phyloP scores from a whole-genome alignment of 2,329 filamentous ascomycete genomes.

The Fusarium chuoi region DNA sequence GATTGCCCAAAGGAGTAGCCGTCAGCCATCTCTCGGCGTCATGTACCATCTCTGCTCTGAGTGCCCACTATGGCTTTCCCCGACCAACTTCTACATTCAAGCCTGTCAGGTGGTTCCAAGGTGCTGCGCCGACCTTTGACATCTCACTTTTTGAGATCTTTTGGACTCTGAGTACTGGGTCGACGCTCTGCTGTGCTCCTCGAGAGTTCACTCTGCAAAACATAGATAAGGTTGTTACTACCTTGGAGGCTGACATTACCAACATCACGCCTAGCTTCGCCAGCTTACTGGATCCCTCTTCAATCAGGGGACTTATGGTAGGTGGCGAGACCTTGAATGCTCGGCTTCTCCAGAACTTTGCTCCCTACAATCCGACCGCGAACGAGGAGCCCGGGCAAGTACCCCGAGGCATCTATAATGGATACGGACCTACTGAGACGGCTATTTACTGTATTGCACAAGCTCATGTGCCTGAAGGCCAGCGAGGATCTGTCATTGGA shows the following conservation, averaged over 20 bases:
- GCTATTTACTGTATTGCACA: conserved; percentile 25
- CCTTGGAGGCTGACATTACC: conserved; percentile 10
- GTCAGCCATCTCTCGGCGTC: conserved; percentile 17
- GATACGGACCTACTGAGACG: conserved; percentile 14
- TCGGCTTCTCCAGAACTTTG: conserved; percentile 7
- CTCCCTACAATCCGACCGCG: not conserved
- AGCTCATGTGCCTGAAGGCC: not conserved
- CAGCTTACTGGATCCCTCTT: not conserved
- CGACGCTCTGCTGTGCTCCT: conserved; percentile 21
- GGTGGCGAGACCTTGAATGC: conserved; percentile 26
- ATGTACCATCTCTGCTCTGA: conserved; percentile 8
- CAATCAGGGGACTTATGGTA: conserved; percentile 12
- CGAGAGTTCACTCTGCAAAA: conserved; percentile 7
- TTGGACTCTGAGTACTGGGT: conserved; percentile 15
- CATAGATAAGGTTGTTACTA: conserved; percentile 11
- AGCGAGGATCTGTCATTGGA: conserved; percentile 14
- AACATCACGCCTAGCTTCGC: conserved; percentile 24
- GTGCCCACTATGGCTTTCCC: conserved; percentile 4
- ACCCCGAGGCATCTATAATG: conserved; percentile 14
- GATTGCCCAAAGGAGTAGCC: conserved; percentile 9
- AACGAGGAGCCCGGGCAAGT: rapidly evolving
- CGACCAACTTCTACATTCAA: not conserved
- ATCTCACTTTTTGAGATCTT: conserved; percentile 24
- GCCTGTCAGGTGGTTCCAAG: conserved; percentile 21
- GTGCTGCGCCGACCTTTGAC: conserved; percentile 18